Evolutionary conservation across 1,284 basidiomycete species (phyloP).

Genomic region (Gymnopus androsaceus): DNA sequence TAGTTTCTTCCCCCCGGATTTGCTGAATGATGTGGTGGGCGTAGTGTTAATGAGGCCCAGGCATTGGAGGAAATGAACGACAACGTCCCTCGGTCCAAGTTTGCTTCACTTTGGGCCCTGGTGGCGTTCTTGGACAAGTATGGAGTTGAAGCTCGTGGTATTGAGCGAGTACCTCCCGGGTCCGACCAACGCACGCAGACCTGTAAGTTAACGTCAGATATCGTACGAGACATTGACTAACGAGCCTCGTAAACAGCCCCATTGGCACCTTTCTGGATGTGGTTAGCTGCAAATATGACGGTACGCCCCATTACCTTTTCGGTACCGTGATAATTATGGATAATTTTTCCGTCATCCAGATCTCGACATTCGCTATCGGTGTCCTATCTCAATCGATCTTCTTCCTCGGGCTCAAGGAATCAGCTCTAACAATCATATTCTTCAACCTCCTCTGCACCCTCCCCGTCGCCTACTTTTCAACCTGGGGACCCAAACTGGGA

Average conservation of each 20-base stretch:
- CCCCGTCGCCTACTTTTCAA: constrained; percentile 68
- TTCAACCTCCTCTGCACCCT: constrained; percentile 65
- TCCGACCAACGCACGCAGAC: constrained; percentile 8
- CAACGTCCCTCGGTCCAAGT: constrained; percentile 5
- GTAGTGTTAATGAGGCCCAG: not conserved
- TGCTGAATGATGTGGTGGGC: not conserved
- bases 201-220: not conserved
- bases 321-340: no score
- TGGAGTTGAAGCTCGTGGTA: constrained; percentile 10
- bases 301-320: not conserved
- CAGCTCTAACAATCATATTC: constrained; percentile 75
- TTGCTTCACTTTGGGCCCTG: not conserved
- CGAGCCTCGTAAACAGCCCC: no score
- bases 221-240: no score
- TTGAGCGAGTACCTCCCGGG: constrained; percentile 2
- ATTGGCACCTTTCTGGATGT: constrained; percentile 11
- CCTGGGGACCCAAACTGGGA: constrained; percentile 85
- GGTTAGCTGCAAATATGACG: constrained; percentile 10
- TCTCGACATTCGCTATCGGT: constrained; percentile 6
- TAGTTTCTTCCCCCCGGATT: not conserved
- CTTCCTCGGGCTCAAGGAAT: constrained; percentile 56
- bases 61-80: constrained; percentile 6
- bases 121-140: constrained; percentile 6
- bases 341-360: not conserved
- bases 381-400: constrained; percentile 2